Base-by-base conservation (phyloP, 1,284 basidiomycete species). In the Ustilago sp. region DNA sequence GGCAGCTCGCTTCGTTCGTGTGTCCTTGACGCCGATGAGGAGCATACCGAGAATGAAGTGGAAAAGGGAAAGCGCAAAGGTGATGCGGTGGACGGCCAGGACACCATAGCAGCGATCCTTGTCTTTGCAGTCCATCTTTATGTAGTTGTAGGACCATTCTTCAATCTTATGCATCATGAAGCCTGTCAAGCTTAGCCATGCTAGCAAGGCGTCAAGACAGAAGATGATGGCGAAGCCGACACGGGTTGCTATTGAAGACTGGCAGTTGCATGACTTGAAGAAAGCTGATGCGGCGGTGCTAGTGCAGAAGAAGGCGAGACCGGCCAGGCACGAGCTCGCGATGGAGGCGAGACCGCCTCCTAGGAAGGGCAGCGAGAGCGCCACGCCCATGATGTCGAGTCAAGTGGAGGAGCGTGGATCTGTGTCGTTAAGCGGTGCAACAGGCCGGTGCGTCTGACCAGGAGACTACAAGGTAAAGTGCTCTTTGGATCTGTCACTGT, bases 251-350 rank as follows among this genome's bases (percentile, higher is more conserved):
- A 99, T 98, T 0, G 94, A 97, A 11, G 94, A 97, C 86, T 98
- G 98, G 88, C 96, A 99, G 87, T 98, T 98, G 88, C 96, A 99
- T 64, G 94, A 95, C 89, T 97, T 97, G 90, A 92, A 97, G 88
- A 99, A 94, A 88, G 98, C 96, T 41, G 94, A 95, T 11, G 95
- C 95, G 82, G 93, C 93, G 43, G 92, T 93, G 54, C 92, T 93
- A 8, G 93, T 93, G 86, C 85, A 88, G 75, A 86, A 85, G 79
- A 86, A 87, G n/a, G 86, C 86, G 12, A 86, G 59, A 11, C 86
- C 86, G n/a, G 81, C 80, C 6, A 86, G 59, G 50, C 84, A 85
- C 4, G 85, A 84, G 34, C 83, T 81, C 38, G 80, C 79, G 34
- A 85, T 78, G 1, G 94, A 93, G 90, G 38, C 94, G 90, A 89